These are phyloP conservation scores for Cicer yamashitae DNA, from an alignment of 306 rosid genomes.

Conservation along the genomic window DNA sequence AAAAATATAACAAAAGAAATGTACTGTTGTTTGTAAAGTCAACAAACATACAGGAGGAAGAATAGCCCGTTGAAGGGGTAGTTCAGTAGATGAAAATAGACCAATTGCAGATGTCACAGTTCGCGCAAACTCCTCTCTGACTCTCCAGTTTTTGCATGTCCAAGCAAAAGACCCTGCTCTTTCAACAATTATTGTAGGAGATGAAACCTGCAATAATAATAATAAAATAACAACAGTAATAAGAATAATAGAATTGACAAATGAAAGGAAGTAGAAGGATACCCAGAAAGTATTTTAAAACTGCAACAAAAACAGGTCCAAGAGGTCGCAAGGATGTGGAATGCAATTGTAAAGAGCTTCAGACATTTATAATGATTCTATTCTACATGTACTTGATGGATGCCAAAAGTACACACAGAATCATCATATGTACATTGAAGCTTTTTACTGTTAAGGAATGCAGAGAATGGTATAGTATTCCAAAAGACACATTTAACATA, in stretches of 20 bases:
- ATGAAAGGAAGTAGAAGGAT: slow-evolving; percentile 29
- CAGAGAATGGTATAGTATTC: slow-evolving; percentile 7
- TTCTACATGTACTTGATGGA: slow-evolving; percentile 2
- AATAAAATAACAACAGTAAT: not conserved
- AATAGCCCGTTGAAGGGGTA: slow-evolving; percentile 87
- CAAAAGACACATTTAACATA: slow-evolving; percentile 14
- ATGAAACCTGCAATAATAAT: slow-evolving; percentile 72
- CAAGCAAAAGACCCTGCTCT: slow-evolving; percentile 98
- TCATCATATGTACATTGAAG: slow-evolving; percentile 31
- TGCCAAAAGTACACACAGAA: slow-evolving; percentile 27
- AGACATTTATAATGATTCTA: slow-evolving; percentile 27
- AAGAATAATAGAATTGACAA: slow-evolving; percentile 21
- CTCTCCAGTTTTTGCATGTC: slow-evolving; percentile 96
- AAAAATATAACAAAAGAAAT: slow-evolving; percentile 17
- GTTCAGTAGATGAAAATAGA: slow-evolving; percentile 91
- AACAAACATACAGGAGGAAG: slow-evolving; percentile 84
- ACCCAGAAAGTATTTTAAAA: slow-evolving; percentile 30
- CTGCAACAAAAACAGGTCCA: slow-evolving; percentile 28
- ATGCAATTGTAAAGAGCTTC: slow-evolving; percentile 9
- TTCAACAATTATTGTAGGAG: slow-evolving; percentile 97
- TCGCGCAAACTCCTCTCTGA: slow-evolving; percentile 93
- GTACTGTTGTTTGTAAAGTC: slow-evolving; percentile 19
- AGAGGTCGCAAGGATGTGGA: not conserved
- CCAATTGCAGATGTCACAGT: slow-evolving; percentile 95
- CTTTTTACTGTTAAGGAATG: not conserved